Evolutionary conservation across 768 basidiomycete genomes (phyloP), one percentile per base, ranked within the genome.

Genomic region (Dentipellis sp.): DNA sequence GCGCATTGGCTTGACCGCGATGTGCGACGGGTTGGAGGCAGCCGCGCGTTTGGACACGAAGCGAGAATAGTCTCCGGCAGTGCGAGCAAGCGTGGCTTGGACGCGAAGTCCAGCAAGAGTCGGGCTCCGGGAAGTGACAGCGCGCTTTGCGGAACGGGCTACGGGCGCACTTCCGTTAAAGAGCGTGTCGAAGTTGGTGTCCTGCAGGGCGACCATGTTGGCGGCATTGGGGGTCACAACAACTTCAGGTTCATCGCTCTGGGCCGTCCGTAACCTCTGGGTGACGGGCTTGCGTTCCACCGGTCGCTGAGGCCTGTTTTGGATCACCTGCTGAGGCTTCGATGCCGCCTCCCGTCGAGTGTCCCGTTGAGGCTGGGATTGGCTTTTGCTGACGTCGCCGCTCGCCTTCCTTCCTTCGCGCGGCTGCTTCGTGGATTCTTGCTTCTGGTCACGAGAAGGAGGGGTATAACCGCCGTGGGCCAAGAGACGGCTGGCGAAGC

Each of bases 21-120:
- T 66, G 38, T 67, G 54, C 9, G 63, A 62, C 21, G 64, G 50
- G 47, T 64, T 75, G 55, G 67, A 47, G 21, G 37, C 63, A 46
- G 63, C 59, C 8, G 66, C 60, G 22, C 60, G 48, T 10, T 57
- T 55, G 9, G 73, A 69, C 47, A 76, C 64, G 59, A 77, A 79
- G 38, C 73, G 73, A 14, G 74, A 68, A 61, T 85, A 86, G 59
- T 81, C 76, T 29, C 81, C 80, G 4, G 71, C 78, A 14, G 68
- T 57, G 22, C 49, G 56, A 62, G 80, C 78, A 48, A 68, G 64
- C 58, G 64, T 60, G 36, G 52, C 54, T 46, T 67, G 69, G 45
- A 68, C 47, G 53, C 68, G 70, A 22, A 23, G 48, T 21, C 45
- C 52, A 57, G 46, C 61, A 46, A 37, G 49, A 51, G 17, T 58